Conservation (phyloP, 75 land plant genomes). For the Ceratopteris richardii region DNA sequence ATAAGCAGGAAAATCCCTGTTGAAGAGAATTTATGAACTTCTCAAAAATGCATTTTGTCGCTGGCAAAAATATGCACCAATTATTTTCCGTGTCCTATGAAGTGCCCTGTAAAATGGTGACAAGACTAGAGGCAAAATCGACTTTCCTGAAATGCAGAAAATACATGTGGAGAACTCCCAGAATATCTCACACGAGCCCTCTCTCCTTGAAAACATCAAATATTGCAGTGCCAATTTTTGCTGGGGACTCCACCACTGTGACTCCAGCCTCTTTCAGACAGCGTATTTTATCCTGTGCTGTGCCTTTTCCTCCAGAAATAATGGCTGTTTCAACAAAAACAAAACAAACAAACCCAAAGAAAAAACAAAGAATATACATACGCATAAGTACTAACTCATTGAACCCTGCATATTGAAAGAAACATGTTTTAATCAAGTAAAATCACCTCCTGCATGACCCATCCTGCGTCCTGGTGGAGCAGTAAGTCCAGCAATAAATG, state of each 20-base stretch:
- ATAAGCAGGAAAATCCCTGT: too few relatives aligned
- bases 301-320: conserved; percentile 83
- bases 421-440: too few relatives aligned
- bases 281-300: conserved; percentile 84
- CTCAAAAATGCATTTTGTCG: too few relatives aligned
- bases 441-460: conserved; percentile 92
- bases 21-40: too few relatives aligned
- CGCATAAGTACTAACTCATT: neutral
- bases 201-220: conserved; percentile 63
- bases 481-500: conserved; percentile 88
- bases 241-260: conserved; percentile 83
- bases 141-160: too few relatives aligned
- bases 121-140: too few relatives aligned
- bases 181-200: conserved; percentile 24
- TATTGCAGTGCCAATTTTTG: conserved; percentile 69
- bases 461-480: conserved; percentile 93
- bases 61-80: too few relatives aligned
- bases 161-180: too few relatives aligned
- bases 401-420: too few relatives aligned
- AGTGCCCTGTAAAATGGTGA: too few relatives aligned
- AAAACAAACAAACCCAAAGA: neutral
- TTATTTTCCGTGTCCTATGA: too few relatives aligned
- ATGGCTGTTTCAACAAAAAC: conserved; percentile 37
- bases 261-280: conserved; percentile 70
- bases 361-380: too few relatives aligned